phyloP scores from a whole-genome alignment of 1,284 basidiomycete genomes.

The Naganishia sp. region DNA sequence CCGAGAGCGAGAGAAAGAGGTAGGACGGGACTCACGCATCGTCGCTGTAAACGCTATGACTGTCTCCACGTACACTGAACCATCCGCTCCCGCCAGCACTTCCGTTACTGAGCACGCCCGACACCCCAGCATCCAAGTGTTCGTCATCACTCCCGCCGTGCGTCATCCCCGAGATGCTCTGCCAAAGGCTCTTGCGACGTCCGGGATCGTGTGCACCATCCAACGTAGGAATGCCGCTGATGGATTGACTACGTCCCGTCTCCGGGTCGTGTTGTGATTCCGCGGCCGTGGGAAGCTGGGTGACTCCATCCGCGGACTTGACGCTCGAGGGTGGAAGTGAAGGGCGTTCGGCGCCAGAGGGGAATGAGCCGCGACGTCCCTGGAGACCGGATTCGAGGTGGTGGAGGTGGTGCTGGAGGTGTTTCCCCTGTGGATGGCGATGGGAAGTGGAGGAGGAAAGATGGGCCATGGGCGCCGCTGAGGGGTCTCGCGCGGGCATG shows the following conservation, averaged over 20 bases:
- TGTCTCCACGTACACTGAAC: background rate
- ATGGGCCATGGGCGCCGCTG: constrained; percentile 21
- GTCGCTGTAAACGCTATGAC: constrained; percentile 8
- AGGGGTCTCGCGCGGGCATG: constrained; percentile 21
- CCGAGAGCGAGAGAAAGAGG: too few species aligned
- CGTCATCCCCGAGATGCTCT: background rate
- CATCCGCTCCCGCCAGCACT: constrained; percentile 7
- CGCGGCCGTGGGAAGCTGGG: background rate
- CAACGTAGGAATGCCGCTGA: background rate
- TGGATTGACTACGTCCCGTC: constrained; percentile 5
- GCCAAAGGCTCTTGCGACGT: background rate
- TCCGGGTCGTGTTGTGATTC: background rate
- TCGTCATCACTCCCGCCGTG: constrained; percentile 3
- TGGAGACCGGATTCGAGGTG: constrained; percentile 7
- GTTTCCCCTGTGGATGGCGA: background rate
- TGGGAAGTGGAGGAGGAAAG: background rate
- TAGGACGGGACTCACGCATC: constrained; percentile 9
- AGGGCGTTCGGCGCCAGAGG: background rate
- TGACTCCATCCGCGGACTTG: background rate
- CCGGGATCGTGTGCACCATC: background rate
- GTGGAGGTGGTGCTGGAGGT: background rate
- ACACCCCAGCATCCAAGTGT: background rate
- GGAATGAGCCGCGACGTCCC: background rate
- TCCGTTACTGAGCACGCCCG: constrained; percentile 6
- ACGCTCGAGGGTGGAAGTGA: background rate